Evolutionary conservation across 1,139 yeast genomes (phyloP).

Genomic region (Kodamaea suecica): DNA sequence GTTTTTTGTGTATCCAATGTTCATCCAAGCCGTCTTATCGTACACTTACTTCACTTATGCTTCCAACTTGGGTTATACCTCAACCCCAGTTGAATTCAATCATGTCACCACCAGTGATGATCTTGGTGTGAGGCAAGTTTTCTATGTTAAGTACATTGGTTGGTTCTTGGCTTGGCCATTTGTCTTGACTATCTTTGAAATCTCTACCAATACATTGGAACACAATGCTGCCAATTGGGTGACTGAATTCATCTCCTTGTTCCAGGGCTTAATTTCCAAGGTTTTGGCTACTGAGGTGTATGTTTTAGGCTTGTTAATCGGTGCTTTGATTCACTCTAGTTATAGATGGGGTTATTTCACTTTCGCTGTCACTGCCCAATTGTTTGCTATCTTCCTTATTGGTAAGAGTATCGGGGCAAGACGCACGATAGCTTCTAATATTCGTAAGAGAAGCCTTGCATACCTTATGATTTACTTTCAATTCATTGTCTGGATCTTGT

Average conservation of each 20-base stretch:
- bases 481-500: constrained; percentile 43
- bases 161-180: constrained; percentile 66
- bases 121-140: constrained; percentile 56
- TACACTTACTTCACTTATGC: constrained; percentile 62
- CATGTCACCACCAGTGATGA: constrained; percentile 41
- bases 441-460: constrained; percentile 9
- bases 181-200: constrained; percentile 45
- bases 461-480: constrained; percentile 31
- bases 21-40: constrained; percentile 46
- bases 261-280: constrained; percentile 27
- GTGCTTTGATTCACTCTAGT: constrained; percentile 50
- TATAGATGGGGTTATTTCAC: constrained; percentile 69
- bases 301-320: constrained; percentile 54
- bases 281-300: constrained; percentile 46
- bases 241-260: constrained; percentile 23
- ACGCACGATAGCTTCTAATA: constrained; percentile 7
- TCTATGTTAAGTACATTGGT: constrained; percentile 63
- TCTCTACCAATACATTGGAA: constrained; percentile 39
- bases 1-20: constrained; percentile 45
- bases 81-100: constrained; percentile 51
- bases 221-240: constrained; percentile 27
- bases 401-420: constrained; percentile 15
- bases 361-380: constrained; percentile 34
- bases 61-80: constrained; percentile 64
- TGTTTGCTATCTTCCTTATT: constrained; percentile 36